Evolutionary conservation across 225 moss, liverwort and hornwort genomes (phyloP).

Genomic region (Bryoerythrophyllum caledonicum): DNA sequence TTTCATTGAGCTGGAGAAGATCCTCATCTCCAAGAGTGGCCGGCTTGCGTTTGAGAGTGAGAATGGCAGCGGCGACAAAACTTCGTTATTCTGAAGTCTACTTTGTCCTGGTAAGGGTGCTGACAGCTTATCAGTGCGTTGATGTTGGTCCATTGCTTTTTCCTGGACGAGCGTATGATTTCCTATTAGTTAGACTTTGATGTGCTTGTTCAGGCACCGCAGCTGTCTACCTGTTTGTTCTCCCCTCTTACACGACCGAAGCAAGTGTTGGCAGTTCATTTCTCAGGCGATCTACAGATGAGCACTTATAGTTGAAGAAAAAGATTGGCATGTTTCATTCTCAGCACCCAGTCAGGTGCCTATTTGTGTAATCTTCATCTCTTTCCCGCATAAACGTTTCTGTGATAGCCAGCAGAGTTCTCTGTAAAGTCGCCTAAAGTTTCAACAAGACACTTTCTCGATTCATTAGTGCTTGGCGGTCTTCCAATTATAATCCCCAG

Average conservation of each 20-base stretch:
- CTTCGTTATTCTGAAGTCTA: slow-evolving; percentile 24
- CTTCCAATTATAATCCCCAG: no score
- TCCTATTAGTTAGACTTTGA: slow-evolving; percentile 4
- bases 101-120: not conserved
- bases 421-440: not conserved
- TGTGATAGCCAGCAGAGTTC: not conserved
- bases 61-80: slow-evolving; percentile 34
- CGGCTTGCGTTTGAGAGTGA: slow-evolving; percentile 34
- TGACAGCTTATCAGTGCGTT: not conserved
- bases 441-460: no score
- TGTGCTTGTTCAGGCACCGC: not conserved
- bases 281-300: not conserved
- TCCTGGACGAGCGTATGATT: not conserved
- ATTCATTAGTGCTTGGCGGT: no score
- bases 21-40: slow-evolving; percentile 35
- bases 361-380: slow-evolving; percentile 1
- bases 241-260: not conserved
- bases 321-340: not conserved
- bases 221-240: slow-evolving; percentile 7
- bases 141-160: not conserved
- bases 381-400: not conserved
- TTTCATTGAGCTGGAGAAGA: slow-evolving; percentile 49
- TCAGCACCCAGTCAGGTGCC: slow-evolving; percentile 4
- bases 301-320: not conserved
- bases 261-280: slow-evolving; percentile 3